phyloP scores from a whole-genome alignment of 2,329 filamentous ascomycete genomes.

The Grosmannia serpens region DNA sequence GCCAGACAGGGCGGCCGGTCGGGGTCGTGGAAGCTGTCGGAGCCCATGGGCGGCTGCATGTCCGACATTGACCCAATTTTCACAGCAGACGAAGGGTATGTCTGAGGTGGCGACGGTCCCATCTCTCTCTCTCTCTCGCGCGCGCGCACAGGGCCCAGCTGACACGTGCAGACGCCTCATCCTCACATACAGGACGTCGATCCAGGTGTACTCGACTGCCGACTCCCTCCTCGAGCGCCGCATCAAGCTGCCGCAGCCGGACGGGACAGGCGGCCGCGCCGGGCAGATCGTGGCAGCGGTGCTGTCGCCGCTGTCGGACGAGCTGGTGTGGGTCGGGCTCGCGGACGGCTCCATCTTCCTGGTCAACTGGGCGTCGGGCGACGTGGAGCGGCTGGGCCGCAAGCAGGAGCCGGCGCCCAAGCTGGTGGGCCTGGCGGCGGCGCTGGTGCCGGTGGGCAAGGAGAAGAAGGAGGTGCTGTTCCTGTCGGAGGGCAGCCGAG shows the following conservation, averaged over 20 bases:
- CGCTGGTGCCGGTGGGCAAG: constrained; percentile 24
- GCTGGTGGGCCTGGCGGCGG: constrained; percentile 33
- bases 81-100: constrained; percentile 49
- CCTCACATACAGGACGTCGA: constrained; percentile 58
- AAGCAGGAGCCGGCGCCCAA: constrained; percentile 19
- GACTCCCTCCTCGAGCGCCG: constrained; percentile 72
- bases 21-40: constrained; percentile 45
- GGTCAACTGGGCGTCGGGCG: constrained; percentile 45
- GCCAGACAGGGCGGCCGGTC: neutral
- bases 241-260: constrained; percentile 38
- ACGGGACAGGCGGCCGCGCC: constrained; percentile 6
- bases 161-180: constrained; percentile 48
- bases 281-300: constrained; percentile 24
- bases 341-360: constrained; percentile 45
- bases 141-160: neutral
- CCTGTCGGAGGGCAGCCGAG: constrained; percentile 29
- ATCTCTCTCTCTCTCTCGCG: too few species aligned
- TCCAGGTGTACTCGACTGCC: constrained; percentile 70
- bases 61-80: constrained; percentile 53
- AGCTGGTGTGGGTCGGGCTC: constrained; percentile 48
- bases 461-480: constrained; percentile 32
- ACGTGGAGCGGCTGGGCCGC: constrained; percentile 27
- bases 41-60: constrained; percentile 54
- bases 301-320: constrained; percentile 29
- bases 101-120: neutral